Conservation (phyloP, 192 early-diverging fungal genomes). For the Mortierella hygrophila region DNA sequence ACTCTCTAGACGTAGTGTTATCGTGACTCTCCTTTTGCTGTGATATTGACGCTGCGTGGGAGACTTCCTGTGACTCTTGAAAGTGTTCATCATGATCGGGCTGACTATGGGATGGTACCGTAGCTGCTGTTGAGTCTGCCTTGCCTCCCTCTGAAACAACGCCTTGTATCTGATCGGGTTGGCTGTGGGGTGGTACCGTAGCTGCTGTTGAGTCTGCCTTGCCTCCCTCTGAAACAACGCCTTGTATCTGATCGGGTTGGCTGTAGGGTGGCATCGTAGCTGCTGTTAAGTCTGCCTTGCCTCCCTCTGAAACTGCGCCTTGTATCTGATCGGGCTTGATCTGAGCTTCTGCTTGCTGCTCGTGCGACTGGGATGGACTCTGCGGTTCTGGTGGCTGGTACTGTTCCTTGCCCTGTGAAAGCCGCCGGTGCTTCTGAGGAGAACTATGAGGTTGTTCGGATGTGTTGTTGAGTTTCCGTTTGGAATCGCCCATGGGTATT, state of each 20-base stretch:
- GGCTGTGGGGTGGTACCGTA: too few relatives aligned
- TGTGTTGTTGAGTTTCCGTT: conserved; percentile 1
- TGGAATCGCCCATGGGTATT: conserved; percentile 13
- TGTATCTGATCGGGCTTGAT: neutral
- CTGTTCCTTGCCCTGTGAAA: neutral
- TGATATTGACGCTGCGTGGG: neutral
- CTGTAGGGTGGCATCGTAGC: too few relatives aligned
- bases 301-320: neutral
- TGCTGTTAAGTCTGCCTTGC: neutral
- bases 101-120: neutral
- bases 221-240: neutral
- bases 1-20: neutral
- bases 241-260: neutral
- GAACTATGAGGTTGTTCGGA: neutral
- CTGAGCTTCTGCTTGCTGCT: neutral
- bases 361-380: neutral
- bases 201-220: neutral
- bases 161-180: neutral
- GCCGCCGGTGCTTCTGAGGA: conserved; percentile 10
- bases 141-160: neutral
- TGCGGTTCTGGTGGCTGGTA: neutral
- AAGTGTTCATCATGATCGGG: neutral
- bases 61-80: neutral
- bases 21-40: neutral
- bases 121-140: neutral